Base-by-base conservation (phyloP, 2,329 filamentous ascomycete species). In the Fusarium sp. region DNA sequence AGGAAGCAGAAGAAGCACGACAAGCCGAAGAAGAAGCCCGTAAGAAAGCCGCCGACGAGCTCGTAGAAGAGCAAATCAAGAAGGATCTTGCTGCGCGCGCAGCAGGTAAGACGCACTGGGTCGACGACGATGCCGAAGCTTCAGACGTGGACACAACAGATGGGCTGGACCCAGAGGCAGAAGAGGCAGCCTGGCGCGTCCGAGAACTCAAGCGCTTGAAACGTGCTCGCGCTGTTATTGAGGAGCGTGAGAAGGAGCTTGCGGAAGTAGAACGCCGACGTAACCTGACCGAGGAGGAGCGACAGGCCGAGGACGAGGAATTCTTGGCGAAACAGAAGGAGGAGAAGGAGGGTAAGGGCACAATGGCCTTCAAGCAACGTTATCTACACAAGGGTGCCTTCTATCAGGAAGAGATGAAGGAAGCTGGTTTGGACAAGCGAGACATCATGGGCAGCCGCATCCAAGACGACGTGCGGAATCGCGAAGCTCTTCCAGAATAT, bases 381-480 rank as follows among this genome's bases (percentile, higher is more conserved):
- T 99, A 98, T 83, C 95, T 93, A 81, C 96, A 99, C 85, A 95
- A 95, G 82, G 96, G 96, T 51, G 96, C 96, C 18, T 99, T 98
- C 83, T 98, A 93, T 84, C 92, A 92, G 72, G 93, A 95, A 55
- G 92, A 97, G 74, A 87, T 90, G 54, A 89, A 90, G 73, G 89
- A 89, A 18, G 89, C 92, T 68, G 93, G 93, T 1, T 84, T 98
- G 47, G 90, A 92, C 69, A 88, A 91, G 77, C 87, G 96, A 49
- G 93, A 98, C 77, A 86, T 98, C 71, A 97, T 97, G 89, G 95
- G 95, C 16, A 88, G 91, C 4, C 85, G 88, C 53, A 97, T 96
- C 73, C 90, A 88, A 52, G 95, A 98, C 78, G 94, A 98, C 67
- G 89, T 95, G 64, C 86, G 87, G 50, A 93, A 97, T 76, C 90